Percentiles rank a stretch among this genome's conserved stretches.
Conservation (phyloP, 2,329 filamentous ascomycete species). For the Sporothrix pallida region DNA sequence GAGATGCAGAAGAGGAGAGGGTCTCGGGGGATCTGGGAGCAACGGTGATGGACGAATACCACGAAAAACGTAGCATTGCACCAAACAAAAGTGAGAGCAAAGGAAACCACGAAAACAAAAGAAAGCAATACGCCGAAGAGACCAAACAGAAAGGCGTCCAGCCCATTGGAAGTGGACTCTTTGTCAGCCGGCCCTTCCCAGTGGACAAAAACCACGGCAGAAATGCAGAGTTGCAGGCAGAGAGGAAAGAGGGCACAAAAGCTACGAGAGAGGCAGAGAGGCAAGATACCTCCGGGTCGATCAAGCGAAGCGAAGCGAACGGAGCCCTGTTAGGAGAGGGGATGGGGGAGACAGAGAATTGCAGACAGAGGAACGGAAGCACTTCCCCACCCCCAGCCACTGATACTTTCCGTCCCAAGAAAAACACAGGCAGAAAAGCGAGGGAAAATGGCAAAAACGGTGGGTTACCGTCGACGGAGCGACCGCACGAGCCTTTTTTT, state of each 20-base stretch:
- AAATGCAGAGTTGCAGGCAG: not conserved
- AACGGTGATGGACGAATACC: slow-evolving; percentile 11
- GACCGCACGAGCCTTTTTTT: not conserved
- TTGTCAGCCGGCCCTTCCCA: slow-evolving; percentile 3
- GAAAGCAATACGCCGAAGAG: not conserved
- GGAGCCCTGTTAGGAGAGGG: not conserved
- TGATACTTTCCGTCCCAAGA: slow-evolving; percentile 18
- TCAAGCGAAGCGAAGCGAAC: slow-evolving; percentile 24
- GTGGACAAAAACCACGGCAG: slow-evolving; percentile 7
- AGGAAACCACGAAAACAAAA: not conserved
- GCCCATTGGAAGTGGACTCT: not conserved
- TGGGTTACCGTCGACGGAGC: slow-evolving; percentile 3
- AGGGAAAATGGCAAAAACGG: not conserved
- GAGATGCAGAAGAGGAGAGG: slow-evolving; percentile 12
- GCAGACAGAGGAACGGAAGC: not conserved
- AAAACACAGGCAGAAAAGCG: not conserved
- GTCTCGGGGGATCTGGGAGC: not conserved
- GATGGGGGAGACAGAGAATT: not conserved
- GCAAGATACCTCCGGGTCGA: slow-evolving; percentile 18
- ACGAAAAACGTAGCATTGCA: slow-evolving; percentile 13
- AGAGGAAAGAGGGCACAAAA: not conserved
- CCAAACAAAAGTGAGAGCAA: slow-evolving; percentile 9
- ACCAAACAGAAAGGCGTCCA: not conserved
- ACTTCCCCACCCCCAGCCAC: not conserved
- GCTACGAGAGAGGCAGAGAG: not conserved